These are phyloP conservation scores for Leishmania amazonensis DNA, from an alignment of 208 protist species.

Conservation along the genomic window DNA sequence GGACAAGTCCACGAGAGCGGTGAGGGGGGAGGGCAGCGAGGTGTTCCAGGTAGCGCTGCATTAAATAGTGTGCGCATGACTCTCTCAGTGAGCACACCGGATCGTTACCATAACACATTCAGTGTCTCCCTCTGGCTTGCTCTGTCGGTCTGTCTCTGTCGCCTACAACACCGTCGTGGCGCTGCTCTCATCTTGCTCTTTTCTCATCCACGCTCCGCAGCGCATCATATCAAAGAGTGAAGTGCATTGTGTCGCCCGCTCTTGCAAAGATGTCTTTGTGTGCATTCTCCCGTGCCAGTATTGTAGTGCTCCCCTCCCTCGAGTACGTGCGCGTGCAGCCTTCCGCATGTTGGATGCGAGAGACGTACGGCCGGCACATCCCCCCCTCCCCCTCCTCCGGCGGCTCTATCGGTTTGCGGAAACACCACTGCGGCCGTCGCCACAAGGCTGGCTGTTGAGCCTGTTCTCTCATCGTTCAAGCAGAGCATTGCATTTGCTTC, in stretches of 20 bases:
- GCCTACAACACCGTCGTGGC: background rate
- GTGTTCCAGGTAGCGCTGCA: background rate
- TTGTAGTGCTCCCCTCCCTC: too few species aligned
- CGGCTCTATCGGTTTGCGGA: background rate
- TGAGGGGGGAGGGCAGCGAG: too few species aligned
- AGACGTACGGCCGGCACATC: background rate
- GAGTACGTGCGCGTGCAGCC: background rate
- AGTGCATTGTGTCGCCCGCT: background rate
- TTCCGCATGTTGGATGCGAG: background rate
- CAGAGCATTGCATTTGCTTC: background rate
- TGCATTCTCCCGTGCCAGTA: too few species aligned
- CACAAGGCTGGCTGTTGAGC: background rate
- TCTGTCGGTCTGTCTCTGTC: background rate
- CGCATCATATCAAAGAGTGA: background rate
- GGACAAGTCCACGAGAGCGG: background rate
- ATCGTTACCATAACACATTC: background rate
- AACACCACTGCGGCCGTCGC: background rate
- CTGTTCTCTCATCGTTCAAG: background rate
- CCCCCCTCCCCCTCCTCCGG: too few species aligned
- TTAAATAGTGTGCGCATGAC: background rate
- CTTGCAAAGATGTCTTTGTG: background rate
- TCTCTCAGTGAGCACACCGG: background rate
- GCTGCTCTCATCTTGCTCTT: too few species aligned
- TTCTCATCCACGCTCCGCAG: too few species aligned
- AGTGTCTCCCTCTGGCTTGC: background rate